Evolutionary conservation across 108 stramenopile genomes (phyloP), one percentile per base, ranked within the genome.

Genomic region (Skeletonema menzelii): DNA sequence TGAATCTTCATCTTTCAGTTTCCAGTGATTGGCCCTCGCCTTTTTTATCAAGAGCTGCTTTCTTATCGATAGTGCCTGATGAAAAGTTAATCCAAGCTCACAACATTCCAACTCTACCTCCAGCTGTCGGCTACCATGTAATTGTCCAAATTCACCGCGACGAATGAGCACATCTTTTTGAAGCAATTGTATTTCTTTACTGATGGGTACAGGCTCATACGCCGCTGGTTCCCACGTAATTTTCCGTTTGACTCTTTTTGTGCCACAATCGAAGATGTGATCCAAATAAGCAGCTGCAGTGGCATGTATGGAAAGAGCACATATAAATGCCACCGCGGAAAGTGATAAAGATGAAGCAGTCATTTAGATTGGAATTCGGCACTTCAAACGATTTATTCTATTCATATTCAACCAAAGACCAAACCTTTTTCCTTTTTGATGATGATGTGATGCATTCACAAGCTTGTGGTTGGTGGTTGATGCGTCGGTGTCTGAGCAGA

Each of bases 31-130:
- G 2, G 10, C 44, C 1, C 69, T 31, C 2, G 49, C 24, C 35
- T 80, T 75, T 20, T 47, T 55, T 15, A 80, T 47, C 69, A 80
- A 31, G 6, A 73, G 63, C 53, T 80, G 79, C 34, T 64, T 76
- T 35, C 79, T 60, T 20, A 80, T 75, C 12, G 61, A 75, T 8
- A 63, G 56, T 19, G 65, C 79, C 62, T 80, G 79, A 3, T 35
- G 13, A 42, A 59, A 65, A 27, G 67, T 57, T 24, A 80, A 17
- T 15, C 69, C 74, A 7, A 76, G 47, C 8, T 75, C 74, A 22
- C 49, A 31, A 38, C 79, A 75, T 57, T 75, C 79, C 5, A 68
- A 22, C 20, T 75, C 63, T 31, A 80, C 56, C 42, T 80, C 69
- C 22, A 64, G 27, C 34, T 46, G 60, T 26, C 79, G 40, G 37